These are phyloP conservation scores for Cadophora sp. DNA, from an alignment of 2,329 filamentous ascomycete species.

Conservation along the genomic window DNA sequence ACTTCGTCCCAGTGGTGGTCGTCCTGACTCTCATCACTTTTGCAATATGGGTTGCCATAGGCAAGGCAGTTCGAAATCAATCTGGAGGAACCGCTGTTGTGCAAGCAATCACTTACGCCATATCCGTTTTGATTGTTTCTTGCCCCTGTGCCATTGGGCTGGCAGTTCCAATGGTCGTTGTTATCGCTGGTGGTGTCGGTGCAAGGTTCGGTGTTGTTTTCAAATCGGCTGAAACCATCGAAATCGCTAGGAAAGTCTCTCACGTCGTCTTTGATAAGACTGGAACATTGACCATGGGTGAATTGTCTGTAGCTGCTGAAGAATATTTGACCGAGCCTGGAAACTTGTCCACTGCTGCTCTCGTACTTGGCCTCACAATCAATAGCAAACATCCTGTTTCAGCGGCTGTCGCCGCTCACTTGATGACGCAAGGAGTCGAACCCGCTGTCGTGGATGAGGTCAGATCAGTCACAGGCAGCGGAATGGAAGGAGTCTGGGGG, in stretches of 20 bases:
- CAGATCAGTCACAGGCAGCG: slow-evolving; percentile 49
- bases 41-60: slow-evolving; percentile 68
- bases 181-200: slow-evolving; percentile 72
- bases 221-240: slow-evolving; percentile 69
- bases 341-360: background rate
- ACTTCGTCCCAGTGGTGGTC: slow-evolving; percentile 73
- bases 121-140: slow-evolving; percentile 74
- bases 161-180: slow-evolving; percentile 75
- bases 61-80: slow-evolving; percentile 50
- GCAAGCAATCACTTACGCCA: slow-evolving; percentile 72
- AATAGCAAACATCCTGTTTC: slow-evolving; percentile 41
- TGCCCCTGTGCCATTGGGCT: slow-evolving; percentile 81
- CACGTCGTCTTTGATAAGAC: slow-evolving; percentile 85
- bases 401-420: slow-evolving; percentile 46
- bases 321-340: slow-evolving; percentile 40
- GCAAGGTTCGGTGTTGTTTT: slow-evolving; percentile 72
- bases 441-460: slow-evolving; percentile 42
- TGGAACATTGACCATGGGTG: slow-evolving; percentile 75
- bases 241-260: slow-evolving; percentile 64
- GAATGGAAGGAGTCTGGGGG: slow-evolving; percentile 49
- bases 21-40: slow-evolving; percentile 66
- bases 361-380: slow-evolving; percentile 45
- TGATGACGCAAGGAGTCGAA: slow-evolving; percentile 37
- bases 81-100: slow-evolving; percentile 58
- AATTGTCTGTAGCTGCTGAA: slow-evolving; percentile 53